Conservation (phyloP, 1,139 yeast species). For the Geotrichum reessii region DNA sequence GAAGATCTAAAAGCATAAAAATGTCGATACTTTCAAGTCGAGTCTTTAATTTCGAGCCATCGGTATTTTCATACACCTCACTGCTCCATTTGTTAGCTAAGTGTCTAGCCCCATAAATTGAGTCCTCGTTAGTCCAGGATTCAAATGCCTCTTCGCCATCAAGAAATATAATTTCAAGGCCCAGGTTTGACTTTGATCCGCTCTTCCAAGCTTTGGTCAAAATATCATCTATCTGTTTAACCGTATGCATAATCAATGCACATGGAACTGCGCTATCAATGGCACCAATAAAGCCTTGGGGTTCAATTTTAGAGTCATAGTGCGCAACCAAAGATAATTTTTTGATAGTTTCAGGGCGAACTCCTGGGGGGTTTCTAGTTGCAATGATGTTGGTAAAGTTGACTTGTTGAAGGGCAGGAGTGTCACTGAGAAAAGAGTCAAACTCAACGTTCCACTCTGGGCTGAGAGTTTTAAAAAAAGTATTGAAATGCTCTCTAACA, state of each 20-base stretch:
- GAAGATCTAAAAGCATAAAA: conserved; percentile 46
- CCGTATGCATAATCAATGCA: conserved; percentile 45
- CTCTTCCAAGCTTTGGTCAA: conserved; percentile 29
- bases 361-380: conserved; percentile 30
- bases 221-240: conserved; percentile 34
- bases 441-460: conserved; percentile 38
- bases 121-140: conserved; percentile 47
- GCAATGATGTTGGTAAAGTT: conserved; percentile 46
- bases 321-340: conserved; percentile 48
- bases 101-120: conserved; percentile 51
- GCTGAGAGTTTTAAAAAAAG: conserved; percentile 25
- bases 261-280: conserved; percentile 56
- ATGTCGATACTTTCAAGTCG: conserved; percentile 37
- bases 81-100: conserved; percentile 41
- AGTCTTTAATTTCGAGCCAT: conserved; percentile 17
- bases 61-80: conserved; percentile 18
- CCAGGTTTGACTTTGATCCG: conserved; percentile 28
- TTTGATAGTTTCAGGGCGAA: conserved; percentile 25
- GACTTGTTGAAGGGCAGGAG: conserved; percentile 34
- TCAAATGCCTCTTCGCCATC: conserved; percentile 57
- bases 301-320: conserved; percentile 47
- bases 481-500: conserved; percentile 39
- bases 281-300: conserved; percentile 55
- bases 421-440: conserved; percentile 40
- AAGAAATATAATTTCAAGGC: conserved; percentile 48